Percentiles rank a stretch among this genome's conserved stretches.
These are phyloP conservation scores for Halophytophthora batemanensis DNA, from an alignment of 352 stramenopile species.

Conservation along the genomic window DNA sequence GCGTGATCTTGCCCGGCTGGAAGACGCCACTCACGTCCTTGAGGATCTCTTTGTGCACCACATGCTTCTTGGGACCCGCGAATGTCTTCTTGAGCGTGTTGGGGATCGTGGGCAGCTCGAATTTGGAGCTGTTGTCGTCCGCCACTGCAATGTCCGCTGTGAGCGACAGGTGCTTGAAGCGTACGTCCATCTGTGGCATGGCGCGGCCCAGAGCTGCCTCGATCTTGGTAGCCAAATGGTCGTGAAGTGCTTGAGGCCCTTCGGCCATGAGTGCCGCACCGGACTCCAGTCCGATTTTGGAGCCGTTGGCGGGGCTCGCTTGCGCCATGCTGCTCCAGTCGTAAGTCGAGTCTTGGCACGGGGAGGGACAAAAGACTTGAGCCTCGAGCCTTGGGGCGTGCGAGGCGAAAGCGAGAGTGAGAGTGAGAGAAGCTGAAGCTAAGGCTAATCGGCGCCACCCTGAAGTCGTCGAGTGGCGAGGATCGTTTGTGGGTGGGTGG, in stretches of 20 bases:
- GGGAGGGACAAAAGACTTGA: too few species aligned
- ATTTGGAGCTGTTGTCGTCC: constrained; percentile 9
- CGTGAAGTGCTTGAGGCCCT: constrained; percentile 1
- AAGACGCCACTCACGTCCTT: constrained; percentile 34
- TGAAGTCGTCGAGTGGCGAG: too few species aligned
- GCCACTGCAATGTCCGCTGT: constrained; percentile 9
- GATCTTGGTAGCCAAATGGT: constrained; percentile 2
- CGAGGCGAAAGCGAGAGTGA: too few species aligned
- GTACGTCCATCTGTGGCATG: constrained; percentile 27
- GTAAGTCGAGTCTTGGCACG: too few species aligned
- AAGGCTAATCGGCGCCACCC: too few species aligned
- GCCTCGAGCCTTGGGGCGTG: too few species aligned
- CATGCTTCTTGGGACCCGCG: constrained; percentile 20
- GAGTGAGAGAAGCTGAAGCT: too few species aligned
- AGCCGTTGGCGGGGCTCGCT: too few species aligned
- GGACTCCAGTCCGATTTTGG: background rate
- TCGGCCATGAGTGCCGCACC: constrained; percentile 4
- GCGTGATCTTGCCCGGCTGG: constrained; percentile 31
- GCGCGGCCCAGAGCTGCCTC: constrained; percentile 14
- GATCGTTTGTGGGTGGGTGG: too few species aligned
- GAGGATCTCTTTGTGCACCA: constrained; percentile 33
- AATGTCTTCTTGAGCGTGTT: constrained; percentile 35
- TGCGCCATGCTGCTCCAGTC: too few species aligned
- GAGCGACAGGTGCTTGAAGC: constrained; percentile 8
- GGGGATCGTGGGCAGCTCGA: constrained; percentile 28